Evolutionary conservation across 148 eudicot genomes (phyloP).

Genomic region (Heliosperma pusillum): DNA sequence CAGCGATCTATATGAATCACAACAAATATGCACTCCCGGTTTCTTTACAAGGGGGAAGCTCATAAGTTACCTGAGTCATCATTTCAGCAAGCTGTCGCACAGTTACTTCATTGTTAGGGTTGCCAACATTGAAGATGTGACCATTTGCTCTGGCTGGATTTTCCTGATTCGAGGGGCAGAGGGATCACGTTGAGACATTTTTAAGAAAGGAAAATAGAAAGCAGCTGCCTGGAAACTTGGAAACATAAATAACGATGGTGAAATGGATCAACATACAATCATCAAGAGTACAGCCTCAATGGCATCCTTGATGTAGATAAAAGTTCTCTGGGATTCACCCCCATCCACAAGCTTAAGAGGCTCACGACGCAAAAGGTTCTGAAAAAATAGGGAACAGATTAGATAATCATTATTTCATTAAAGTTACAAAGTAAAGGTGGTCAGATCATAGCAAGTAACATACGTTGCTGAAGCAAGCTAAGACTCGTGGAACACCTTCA

Average conservation of each 20-base stretch:
- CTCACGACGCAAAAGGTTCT: constrained; percentile 86
- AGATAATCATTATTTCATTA: background rate
- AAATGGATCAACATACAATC: constrained; percentile 56
- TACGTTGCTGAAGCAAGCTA: constrained; percentile 96
- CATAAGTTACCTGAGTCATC: constrained; percentile 70
- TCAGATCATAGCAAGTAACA: constrained; percentile 12
- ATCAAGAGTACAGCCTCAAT: constrained; percentile 95
- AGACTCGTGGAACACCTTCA: constrained; percentile 96
- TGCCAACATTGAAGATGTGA: constrained; percentile 93
- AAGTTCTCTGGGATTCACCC: constrained; percentile 88
- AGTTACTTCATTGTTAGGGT: constrained; percentile 97
- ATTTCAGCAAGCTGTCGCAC: constrained; percentile 97
- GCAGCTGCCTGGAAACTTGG: background rate
- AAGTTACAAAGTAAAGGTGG: background rate
- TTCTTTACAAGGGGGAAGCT: background rate
- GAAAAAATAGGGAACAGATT: constrained; percentile 7
- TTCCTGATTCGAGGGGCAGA: constrained; percentile 45
- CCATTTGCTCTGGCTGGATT: constrained; percentile 89
- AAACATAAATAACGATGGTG: background rate
- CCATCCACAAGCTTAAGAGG: constrained; percentile 99
- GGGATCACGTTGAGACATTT: background rate
- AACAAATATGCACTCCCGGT: background rate
- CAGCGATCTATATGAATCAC: background rate
- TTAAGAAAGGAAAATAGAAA: background rate
- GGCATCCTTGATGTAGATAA: constrained; percentile 87